Percentiles rank a stretch among this genome's conserved stretches.
Evolutionary conservation across 2,329 filamentous ascomycete species (phyloP).

Genomic region (Neurospora sp.): DNA sequence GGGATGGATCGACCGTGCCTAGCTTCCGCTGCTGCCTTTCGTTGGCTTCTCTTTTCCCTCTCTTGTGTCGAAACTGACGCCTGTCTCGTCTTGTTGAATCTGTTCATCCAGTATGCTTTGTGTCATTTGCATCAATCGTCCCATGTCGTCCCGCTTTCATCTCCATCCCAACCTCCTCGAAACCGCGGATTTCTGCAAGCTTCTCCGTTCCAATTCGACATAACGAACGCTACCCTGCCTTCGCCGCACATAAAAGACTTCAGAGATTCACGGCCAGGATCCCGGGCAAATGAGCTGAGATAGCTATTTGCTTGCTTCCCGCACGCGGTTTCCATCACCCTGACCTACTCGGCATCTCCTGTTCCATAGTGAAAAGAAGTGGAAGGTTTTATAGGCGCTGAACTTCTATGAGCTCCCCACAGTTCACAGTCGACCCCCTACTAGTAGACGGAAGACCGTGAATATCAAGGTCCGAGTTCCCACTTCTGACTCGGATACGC

Average conservation of each 20-base stretch:
- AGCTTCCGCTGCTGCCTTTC: not conserved
- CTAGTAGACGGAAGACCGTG: not conserved
- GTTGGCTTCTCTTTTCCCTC: not conserved
- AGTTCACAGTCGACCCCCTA: not conserved
- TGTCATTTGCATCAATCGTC: not conserved
- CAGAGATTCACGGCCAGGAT: not conserved
- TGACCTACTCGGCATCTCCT: not conserved
- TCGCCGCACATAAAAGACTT: not conserved
- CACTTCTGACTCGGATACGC: not conserved
- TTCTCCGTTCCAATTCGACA: not conserved
- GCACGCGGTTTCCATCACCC: not conserved
- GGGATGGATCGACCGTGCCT: constrained; percentile 3
- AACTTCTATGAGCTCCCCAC: not conserved
- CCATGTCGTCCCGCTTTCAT: not conserved
- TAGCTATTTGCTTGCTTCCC: not conserved
- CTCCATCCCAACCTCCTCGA: not conserved
- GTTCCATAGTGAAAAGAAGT: not conserved
- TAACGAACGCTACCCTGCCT: not conserved
- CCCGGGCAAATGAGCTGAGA: not conserved
- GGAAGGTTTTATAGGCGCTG: not conserved
- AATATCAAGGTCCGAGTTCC: not conserved
- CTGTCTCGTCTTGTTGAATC: not conserved
- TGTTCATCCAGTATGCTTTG: not conserved
- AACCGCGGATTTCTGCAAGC: not conserved
- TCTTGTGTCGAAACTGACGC: not conserved